Conservation (phyloP, 768 basidiomycete species). For the Mycena haematopus region DNA sequence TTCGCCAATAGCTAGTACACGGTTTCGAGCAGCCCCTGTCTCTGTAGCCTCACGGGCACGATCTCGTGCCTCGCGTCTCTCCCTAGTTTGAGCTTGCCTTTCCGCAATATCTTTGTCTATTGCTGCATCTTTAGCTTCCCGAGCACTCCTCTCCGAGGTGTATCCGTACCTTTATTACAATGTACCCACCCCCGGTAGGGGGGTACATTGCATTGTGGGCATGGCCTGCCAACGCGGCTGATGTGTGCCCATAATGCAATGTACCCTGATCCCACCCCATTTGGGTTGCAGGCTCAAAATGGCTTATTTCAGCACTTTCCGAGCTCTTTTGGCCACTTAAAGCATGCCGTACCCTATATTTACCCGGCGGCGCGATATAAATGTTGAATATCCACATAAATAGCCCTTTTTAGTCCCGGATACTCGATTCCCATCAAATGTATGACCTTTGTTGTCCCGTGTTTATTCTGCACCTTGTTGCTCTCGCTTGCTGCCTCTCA, state of each 20-base stretch:
- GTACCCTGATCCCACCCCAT: slow-evolving; percentile 2
- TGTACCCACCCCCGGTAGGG: neutral
- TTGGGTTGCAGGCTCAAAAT: neutral
- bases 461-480: too few relatives aligned
- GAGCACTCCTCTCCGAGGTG: neutral
- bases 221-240: neutral
- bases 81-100: neutral
- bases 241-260: neutral
- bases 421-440: too few relatives aligned
- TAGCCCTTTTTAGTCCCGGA: too few relatives aligned
- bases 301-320: neutral
- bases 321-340: neutral
- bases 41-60: neutral
- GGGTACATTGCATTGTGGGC: neutral
- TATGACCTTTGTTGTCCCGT: too few relatives aligned
- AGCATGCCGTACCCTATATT: too few relatives aligned
- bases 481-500: neutral
- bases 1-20: too few relatives aligned
- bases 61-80: neutral
- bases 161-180: slow-evolving; percentile 1
- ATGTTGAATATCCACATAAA: too few relatives aligned
- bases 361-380: neutral
- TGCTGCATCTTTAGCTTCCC: neutral
- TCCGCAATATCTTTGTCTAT: neutral
- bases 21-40: too few relatives aligned